These are phyloP conservation scores for Lentinula detonsa DNA, from an alignment of 768 basidiomycete species.

Conservation along the genomic window DNA sequence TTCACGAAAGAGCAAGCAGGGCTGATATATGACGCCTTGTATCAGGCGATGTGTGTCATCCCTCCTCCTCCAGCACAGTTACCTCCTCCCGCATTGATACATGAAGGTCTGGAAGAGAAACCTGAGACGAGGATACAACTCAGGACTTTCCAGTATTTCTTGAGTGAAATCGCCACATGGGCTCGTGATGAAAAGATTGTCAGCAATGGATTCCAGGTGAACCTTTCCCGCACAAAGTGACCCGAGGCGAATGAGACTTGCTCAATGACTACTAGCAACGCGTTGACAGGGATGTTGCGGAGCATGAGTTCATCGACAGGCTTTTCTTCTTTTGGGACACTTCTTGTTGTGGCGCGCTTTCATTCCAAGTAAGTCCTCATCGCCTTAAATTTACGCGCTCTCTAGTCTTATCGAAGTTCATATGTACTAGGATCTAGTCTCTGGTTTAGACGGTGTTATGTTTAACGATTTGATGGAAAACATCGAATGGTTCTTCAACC, in stretches of 20 bases:
- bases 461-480: conserved; percentile 97
- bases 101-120: conserved; percentile 60
- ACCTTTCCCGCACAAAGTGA: conserved; percentile 6
- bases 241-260: conserved; percentile 4
- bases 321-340: conserved; percentile 95
- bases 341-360: conserved; percentile 73
- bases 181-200: conserved; percentile 91
- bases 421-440: conserved; percentile 69
- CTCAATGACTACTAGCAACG: conserved; percentile 53
- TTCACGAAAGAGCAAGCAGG: conserved; percentile 87
- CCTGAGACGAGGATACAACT: conserved; percentile 88
- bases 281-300: conserved; percentile 83
- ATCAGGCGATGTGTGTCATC: conserved; percentile 74
- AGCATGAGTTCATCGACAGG: conserved; percentile 92
- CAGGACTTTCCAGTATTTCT: conserved; percentile 79
- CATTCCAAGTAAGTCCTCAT: conserved; percentile 65
- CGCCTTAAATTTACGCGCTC: neutral
- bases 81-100: conserved; percentile 47
- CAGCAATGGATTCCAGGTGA: conserved; percentile 84
- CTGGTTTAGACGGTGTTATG: conserved; percentile 86
- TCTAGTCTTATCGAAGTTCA: neutral
- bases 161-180: conserved; percentile 94
- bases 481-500: conserved; percentile 97
- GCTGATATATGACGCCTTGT: conserved; percentile 87
- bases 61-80: conserved; percentile 55